Percentiles rank a stretch among this genome's conserved stretches.
Evolutionary conservation across 352 stramenopile genomes (phyloP).

Genomic region (Phytophthora megakarya): DNA sequence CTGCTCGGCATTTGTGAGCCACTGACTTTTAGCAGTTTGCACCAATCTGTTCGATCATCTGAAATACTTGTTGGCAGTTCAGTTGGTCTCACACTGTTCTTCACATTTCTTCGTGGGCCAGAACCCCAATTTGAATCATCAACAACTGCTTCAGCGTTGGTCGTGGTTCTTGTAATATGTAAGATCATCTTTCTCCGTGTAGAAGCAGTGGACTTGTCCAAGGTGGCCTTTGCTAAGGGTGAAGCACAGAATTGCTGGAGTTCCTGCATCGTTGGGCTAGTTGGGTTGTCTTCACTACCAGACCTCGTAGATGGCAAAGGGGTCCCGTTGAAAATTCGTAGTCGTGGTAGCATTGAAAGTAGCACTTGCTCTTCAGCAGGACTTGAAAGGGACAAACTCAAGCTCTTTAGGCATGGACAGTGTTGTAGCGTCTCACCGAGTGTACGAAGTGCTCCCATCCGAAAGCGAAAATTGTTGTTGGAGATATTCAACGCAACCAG

Average conservation of each 20-base stretch:
- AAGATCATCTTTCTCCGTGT: neutral
- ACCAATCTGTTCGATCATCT: conserved; percentile 69
- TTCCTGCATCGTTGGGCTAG: conserved; percentile 34
- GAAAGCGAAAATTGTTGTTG: conserved; percentile 51
- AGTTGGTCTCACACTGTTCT: conserved; percentile 52
- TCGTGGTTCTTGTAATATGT: neutral
- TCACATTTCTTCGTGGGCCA: conserved; percentile 13
- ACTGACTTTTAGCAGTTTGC: conserved; percentile 60
- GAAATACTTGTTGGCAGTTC: conserved; percentile 57
- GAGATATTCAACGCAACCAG: conserved; percentile 70
- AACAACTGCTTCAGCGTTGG: too few relatives aligned
- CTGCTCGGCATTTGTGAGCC: conserved; percentile 13
- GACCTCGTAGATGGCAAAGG: conserved; percentile 29
- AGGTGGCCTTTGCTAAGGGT: conserved; percentile 5
- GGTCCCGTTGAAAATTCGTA: conserved; percentile 67
- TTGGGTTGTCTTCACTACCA: conserved; percentile 12
- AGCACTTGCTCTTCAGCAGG: conserved; percentile 65
- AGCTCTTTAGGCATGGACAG: conserved; percentile 61
- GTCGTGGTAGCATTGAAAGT: conserved; percentile 54
- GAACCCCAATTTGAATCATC: neutral
- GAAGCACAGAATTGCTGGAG: conserved; percentile 34
- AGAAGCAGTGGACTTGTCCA: neutral
- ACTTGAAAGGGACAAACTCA: conserved; percentile 58
- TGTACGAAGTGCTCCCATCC: conserved; percentile 38
- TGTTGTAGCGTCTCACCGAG: conserved; percentile 47